Base-by-base conservation (phyloP, 2,329 filamentous ascomycete species). In the Hymenoscyphus linearis region DNA sequence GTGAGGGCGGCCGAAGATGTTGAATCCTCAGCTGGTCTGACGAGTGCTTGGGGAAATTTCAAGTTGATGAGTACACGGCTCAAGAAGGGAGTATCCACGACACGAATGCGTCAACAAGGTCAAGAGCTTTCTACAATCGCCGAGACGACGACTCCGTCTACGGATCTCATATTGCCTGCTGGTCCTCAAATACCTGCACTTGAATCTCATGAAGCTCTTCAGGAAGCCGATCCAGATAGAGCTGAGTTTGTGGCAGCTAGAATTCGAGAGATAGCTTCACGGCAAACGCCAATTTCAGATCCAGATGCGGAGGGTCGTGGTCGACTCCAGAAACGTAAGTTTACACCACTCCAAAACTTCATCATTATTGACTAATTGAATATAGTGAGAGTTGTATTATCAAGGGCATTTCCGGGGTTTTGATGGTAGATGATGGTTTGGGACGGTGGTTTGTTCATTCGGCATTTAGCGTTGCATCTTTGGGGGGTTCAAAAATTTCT, bases 361-460 rank as follows among this genome's bases (percentile, higher is more conserved):
- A 2, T 16, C 14, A n/a, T 10, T 18, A 34, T 26, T 31, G 35
- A 6, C 59, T 66, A 59, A 65, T 40, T 14, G 7, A 36, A 25
- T 4, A 22, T 34, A 71, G 69, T 68, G 68, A 62, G 65, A 31
- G 62, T 36, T 53, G 64, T 60, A 27, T 34, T 72, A 4, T 59
- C 60, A n/a, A 66, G 57, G 27, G 57, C 62, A 40, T 72, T 72
- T 56, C 70, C 70, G n/a, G 69, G 69, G 13, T 71, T 68, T 62
- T 65, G 54, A 61, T 64, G 58, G 58, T 26, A 52, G 26, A 16
- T 26, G 50, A 16, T 52, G 10, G 26, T n/a, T n/a, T n/a, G 18
- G 36, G n/a, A 35, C 52, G 16, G 25, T 34, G n/a, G n/a, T 52
- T 35, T 14, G 44, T 59, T 53, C 61, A 53, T 55, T 56, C 27